Evolutionary conservation across 208 protist species (phyloP), one percentile per base, ranked within the genome.

Genomic region (Borovskyia barvae): DNA sequence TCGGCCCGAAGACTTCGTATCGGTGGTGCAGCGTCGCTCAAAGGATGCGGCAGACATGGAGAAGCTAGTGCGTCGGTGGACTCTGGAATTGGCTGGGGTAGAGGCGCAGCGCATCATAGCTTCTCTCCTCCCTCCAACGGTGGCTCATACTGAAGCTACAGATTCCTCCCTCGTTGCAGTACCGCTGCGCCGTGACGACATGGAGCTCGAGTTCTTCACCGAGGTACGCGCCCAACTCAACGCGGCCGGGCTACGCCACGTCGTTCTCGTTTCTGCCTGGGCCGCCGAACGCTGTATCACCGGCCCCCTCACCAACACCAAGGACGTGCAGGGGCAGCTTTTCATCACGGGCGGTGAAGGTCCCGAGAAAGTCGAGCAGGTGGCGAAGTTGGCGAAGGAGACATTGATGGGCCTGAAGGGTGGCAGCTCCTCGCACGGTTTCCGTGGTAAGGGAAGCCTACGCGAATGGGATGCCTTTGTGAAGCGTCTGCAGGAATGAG

Each of bases 381-480:
- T 82, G 6, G 63, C 75, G 24, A 36, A 61, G 43, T 17, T 51
- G 12, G 71, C 80, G 7, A 74, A 74, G 62, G 43, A 22, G 28
- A 58, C 72, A 41, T 60, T 93, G 43, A 63, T 72, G 26, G 82
- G 72, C 12, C 15, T 86, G 41, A 90, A 87, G 52, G 87, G 87
- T 14, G 82, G 87, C 15, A 64, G 75, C 40, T 90, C 87, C 3
- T 88, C 87, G 65, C 43, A 64, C 14, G 82, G 87, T 5, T 93
- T 85, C 59, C 80, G 87, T 33, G 87, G 82, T 5, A 93, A 93
- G 57, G 77, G 87, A 12, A 82, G 56, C 20, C 52, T 93, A 36
- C 69, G 63, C 6, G 62, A 76, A 42, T 93, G 87, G 87, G 64
- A 77, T 11, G 30, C 50, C 41, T 58, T 88, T n/a, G 73, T 73